A percentile compares a stretch with the other conserved stretches of the same genome.
phyloP scores from a whole-genome alignment of 345 rosid genomes.

The Gossypium longicalyx region DNA sequence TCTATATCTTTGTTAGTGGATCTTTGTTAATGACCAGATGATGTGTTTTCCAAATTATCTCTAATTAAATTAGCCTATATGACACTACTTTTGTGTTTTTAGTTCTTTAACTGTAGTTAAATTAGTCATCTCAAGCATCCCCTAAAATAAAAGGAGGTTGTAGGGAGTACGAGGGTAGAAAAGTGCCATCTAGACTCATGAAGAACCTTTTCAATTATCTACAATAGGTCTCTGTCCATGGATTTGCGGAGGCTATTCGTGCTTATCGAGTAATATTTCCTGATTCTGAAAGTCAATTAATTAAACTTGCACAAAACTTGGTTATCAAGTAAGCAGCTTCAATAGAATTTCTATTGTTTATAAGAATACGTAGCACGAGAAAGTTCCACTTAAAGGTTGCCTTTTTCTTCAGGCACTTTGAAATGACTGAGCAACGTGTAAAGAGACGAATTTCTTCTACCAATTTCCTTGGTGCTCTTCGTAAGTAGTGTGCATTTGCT shows the following conservation, averaged over 20 bases:
- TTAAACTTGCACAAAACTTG: conserved; percentile 66
- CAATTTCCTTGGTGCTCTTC: conserved; percentile 50
- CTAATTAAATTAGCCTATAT: background rate
- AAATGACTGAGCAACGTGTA: conserved; percentile 50
- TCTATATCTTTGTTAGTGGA: background rate
- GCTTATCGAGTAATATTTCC: conserved; percentile 95
- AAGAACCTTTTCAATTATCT: conserved; percentile 14
- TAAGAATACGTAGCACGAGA: background rate
- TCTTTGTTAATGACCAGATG: background rate
- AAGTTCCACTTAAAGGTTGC: background rate
- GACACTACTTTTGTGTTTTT: background rate
- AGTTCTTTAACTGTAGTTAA: background rate
- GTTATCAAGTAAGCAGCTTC: conserved; percentile 49
- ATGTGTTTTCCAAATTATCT: background rate
- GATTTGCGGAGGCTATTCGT: conserved; percentile 82
- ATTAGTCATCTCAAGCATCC: background rate
- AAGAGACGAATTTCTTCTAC: conserved; percentile 51
- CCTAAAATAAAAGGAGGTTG: background rate
- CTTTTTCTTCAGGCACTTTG: conserved; percentile 60
- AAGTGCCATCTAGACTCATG: conserved; percentile 11
- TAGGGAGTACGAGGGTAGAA: background rate
- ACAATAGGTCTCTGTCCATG: conserved; percentile 67
- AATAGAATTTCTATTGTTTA: background rate
- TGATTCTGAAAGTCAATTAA: conserved; percentile 78
- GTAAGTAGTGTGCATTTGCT: conserved; percentile 46